Evolutionary conservation across 164 flowering plant species (phyloP).

Genomic region (Warburgia ugandensis): DNA sequence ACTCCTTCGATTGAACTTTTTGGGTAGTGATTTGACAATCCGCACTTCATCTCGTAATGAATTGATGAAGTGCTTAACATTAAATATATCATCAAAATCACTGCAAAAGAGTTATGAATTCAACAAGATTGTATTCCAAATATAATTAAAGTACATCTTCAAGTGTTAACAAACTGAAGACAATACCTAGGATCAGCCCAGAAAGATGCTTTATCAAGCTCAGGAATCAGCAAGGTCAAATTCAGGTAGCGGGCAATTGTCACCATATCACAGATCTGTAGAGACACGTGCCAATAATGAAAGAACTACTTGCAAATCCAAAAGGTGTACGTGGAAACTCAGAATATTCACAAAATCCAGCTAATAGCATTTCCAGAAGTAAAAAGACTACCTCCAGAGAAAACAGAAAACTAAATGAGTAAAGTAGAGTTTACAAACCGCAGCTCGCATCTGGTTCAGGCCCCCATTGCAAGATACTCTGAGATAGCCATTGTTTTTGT

Average conservation of each 20-base stretch:
- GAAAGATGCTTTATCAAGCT: conserved; percentile 90
- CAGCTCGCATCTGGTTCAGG: conserved; percentile 92
- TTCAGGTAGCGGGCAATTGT: conserved; percentile 78
- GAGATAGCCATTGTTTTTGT: conserved; percentile 74
- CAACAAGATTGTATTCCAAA: conserved; percentile 4
- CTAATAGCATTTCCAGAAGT: no score
- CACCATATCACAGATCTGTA: conserved; percentile 99
- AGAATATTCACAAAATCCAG: no score
- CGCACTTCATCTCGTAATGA: conserved; percentile 88
- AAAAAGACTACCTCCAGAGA: no score
- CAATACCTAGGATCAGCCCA: conserved; percentile 94
- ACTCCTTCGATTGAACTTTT: conserved; percentile 40
- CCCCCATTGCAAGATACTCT: conserved; percentile 91
- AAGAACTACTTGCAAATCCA: no score
- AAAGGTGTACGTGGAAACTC: no score
- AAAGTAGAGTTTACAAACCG: conserved; percentile 34
- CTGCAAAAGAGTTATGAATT: conserved; percentile 32
- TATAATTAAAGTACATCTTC: not conserved
- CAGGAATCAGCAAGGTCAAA: conserved; percentile 88
- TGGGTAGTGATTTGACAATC: conserved; percentile 74
- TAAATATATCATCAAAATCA: conserved; percentile 84
- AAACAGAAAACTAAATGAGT: no score
- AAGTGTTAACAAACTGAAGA: not conserved
- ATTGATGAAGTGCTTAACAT: conserved; percentile 75
- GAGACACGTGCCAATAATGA: no score